Percentiles rank a stretch among this genome's conserved stretches.
These are phyloP conservation scores for Gossypium turneri DNA, from an alignment of 345 rosid genomes.

Conservation along the genomic window DNA sequence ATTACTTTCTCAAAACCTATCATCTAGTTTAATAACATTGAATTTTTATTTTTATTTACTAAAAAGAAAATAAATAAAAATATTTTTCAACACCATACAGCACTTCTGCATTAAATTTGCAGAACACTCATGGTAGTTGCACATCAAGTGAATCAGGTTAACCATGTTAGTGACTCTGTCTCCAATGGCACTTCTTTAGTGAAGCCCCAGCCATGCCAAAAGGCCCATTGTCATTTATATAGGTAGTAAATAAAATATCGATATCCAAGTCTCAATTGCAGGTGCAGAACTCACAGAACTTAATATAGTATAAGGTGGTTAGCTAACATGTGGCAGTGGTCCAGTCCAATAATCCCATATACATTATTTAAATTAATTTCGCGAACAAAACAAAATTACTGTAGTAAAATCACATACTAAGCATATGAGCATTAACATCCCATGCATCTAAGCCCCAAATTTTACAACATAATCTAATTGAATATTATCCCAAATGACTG, in stretches of 20 bases:
- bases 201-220: not conserved
- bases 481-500: conserved; percentile 9
- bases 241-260: not conserved
- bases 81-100: not conserved
- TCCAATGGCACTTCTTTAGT: not conserved
- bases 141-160: not conserved
- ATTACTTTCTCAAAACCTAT: not conserved
- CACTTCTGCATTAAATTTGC: not conserved
- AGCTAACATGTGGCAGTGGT: not conserved
- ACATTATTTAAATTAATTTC: not conserved
- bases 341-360: not conserved
- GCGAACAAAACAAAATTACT: not conserved
- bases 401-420: not conserved
- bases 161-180: not conserved
- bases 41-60: not conserved
- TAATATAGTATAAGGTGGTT: not conserved
- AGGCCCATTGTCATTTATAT: not conserved
- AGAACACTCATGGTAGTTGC: not conserved
- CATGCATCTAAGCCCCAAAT: not conserved
- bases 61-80: not conserved
- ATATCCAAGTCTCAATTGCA: not conserved
- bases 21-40: not conserved
- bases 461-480: not conserved
- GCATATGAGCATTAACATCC: not conserved
- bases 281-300: not conserved